These are phyloP conservation scores for Pyrenopolyporus hunteri DNA, from an alignment of 495 filamentous ascomycete genomes.

Conservation along the genomic window DNA sequence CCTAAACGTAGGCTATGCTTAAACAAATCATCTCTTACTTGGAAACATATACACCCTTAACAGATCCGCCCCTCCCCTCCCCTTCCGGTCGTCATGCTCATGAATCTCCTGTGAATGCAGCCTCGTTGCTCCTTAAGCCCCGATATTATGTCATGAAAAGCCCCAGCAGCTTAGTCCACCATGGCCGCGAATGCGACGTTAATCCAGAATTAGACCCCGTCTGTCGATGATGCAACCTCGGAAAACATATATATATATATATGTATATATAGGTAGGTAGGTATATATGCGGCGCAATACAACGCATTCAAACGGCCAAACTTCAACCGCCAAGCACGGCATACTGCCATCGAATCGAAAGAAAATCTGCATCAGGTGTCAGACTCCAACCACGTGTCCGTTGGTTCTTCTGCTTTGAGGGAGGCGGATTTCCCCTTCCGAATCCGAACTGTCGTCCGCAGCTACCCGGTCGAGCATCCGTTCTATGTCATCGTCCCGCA, in stretches of 20 bases:
- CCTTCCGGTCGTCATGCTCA: conserved; percentile 38
- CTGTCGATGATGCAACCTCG: neutral
- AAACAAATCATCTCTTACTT: conserved; percentile 3
- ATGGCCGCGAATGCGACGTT: conserved; percentile 30
- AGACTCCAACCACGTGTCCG: conserved; percentile 36
- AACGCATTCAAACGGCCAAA: conserved; percentile 6
- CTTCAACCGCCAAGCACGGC: conserved; percentile 1
- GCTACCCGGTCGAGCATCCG: conserved; percentile 53
- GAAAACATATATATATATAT: conserved; percentile 29
- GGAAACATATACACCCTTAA: conserved; percentile 31
- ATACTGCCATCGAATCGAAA: neutral
- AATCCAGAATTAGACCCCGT: conserved; percentile 20
- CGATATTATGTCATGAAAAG: conserved; percentile 28
- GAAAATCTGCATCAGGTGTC: neutral
- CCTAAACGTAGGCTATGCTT: conserved; percentile 1
- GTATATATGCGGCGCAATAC: conserved; percentile 12
- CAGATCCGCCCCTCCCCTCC: conserved; percentile 7
- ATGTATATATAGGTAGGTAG: no score
- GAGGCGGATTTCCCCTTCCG: conserved; percentile 56
- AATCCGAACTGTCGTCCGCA: conserved; percentile 53
- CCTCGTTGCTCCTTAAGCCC: conserved; percentile 26
- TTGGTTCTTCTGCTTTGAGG: conserved; percentile 40
- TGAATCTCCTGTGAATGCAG: conserved; percentile 36
- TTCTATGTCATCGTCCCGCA: conserved; percentile 54
- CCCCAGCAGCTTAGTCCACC: conserved; percentile 26